Evolutionary conservation across 139 green algal species (phyloP).

Genomic region (Chlorella sp.): DNA sequence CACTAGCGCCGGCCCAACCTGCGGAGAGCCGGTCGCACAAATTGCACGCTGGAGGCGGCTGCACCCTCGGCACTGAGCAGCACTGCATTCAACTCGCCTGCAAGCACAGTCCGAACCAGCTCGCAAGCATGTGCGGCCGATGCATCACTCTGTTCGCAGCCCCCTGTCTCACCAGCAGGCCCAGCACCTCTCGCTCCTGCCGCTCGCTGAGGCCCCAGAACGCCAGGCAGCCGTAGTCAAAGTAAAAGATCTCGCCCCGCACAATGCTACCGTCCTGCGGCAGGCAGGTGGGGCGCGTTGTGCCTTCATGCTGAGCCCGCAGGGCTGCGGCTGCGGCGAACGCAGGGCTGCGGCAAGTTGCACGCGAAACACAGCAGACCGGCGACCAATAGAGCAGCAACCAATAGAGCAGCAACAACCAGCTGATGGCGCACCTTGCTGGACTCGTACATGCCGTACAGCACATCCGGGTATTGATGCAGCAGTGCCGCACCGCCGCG

Average conservation of each 20-base stretch:
- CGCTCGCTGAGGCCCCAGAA: constrained; percentile 69
- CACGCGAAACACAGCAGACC: no score
- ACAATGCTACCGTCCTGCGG: not conserved
- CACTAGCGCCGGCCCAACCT: constrained; percentile 28
- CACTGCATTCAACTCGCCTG: no score
- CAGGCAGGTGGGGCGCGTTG: not conserved
- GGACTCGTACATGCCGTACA: constrained; percentile 47
- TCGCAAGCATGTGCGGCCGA: no score
- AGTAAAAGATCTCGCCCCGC: constrained; percentile 63
- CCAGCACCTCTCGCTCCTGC: constrained; percentile 47
- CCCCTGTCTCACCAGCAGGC: constrained; percentile 10
- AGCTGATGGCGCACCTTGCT: constrained; percentile 15
- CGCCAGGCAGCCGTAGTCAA: constrained; percentile 80
- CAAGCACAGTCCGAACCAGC: no score
- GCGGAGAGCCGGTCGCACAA: no score
- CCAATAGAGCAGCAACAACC: not conserved
- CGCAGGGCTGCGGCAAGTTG: not conserved
- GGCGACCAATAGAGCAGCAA: no score
- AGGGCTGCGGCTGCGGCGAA: no score
- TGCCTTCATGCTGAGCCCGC: not conserved
- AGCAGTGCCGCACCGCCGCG: constrained; percentile 6
- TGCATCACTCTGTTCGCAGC: no score
- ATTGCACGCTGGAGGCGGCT: no score
- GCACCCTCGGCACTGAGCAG: no score
- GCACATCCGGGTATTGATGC: constrained; percentile 57